phyloP scores from a whole-genome alignment of 1,139 yeast species.

The Kodamaea suecica region DNA sequence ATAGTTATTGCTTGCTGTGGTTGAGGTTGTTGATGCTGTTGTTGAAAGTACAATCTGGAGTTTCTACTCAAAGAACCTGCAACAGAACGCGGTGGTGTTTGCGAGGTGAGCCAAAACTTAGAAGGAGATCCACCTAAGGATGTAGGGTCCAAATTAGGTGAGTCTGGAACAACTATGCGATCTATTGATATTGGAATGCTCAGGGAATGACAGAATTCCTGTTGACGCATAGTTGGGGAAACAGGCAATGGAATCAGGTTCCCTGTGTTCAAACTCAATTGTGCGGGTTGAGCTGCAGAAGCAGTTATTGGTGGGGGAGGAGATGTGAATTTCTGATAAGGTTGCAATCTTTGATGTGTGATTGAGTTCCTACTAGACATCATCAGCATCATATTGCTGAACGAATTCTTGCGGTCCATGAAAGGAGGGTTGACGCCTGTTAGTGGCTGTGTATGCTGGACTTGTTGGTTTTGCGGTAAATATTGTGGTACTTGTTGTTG shows the following conservation, averaged over 20 bases:
- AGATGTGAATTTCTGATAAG: slow-evolving; percentile 33
- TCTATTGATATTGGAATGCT: slow-evolving; percentile 27
- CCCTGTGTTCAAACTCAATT: background rate
- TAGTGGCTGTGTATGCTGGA: slow-evolving; percentile 7
- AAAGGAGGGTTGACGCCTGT: slow-evolving; percentile 10
- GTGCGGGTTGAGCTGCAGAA: background rate
- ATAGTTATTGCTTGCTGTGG: slow-evolving; percentile 4
- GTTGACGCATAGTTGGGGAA: slow-evolving; percentile 7
- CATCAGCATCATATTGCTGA: slow-evolving; percentile 18
- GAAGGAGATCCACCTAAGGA: slow-evolving; percentile 57
- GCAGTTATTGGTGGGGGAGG: slow-evolving; percentile 23
- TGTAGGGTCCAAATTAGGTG: slow-evolving; percentile 51
- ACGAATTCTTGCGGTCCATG: slow-evolving; percentile 23
- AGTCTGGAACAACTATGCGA: slow-evolving; percentile 37
- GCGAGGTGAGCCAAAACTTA: slow-evolving; percentile 49
- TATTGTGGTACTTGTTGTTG: slow-evolving; percentile 10
- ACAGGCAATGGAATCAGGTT: slow-evolving; percentile 2
- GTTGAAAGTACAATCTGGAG: slow-evolving; percentile 19
- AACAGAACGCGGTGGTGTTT: slow-evolving; percentile 47
- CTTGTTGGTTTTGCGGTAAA: slow-evolving; percentile 4
- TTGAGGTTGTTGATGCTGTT: slow-evolving; percentile 14
- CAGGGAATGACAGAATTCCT: slow-evolving; percentile 18
- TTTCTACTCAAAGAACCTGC: slow-evolving; percentile 21
- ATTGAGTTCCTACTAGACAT: slow-evolving; percentile 28
- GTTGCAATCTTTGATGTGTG: slow-evolving; percentile 36